Evolutionary conservation across 768 basidiomycete genomes (phyloP).

Genomic region (Boletus subparvulus): DNA sequence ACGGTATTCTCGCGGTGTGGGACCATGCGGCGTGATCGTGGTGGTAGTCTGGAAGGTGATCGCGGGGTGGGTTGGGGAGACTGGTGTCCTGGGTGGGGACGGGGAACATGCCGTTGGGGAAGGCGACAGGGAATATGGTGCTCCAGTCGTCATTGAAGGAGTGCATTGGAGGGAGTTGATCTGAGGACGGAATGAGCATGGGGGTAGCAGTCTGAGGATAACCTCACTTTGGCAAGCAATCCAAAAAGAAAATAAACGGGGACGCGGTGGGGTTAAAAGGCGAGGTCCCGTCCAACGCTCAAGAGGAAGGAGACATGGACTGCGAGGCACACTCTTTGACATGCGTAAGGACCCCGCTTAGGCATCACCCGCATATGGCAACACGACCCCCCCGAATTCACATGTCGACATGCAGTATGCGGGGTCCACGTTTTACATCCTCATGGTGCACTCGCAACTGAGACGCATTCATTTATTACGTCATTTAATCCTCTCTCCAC

Average conservation of each 20-base stretch:
- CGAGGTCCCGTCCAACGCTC: constrained; percentile 7
- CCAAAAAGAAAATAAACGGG: background rate
- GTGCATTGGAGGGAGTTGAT: constrained; percentile 20
- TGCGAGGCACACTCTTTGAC: constrained; percentile 14
- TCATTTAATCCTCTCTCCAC: background rate
- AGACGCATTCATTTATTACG: constrained; percentile 8
- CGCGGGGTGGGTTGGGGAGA: constrained; percentile 10
- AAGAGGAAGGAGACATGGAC: constrained; percentile 15
- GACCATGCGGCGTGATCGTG: constrained; percentile 31
- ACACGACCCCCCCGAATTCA: constrained; percentile 27
- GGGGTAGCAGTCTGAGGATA: background rate
- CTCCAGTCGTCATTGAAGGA: constrained; percentile 47
- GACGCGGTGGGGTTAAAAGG: constrained; percentile 1
- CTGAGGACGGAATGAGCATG: background rate
- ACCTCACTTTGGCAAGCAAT: constrained; percentile 11
- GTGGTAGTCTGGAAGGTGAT: constrained; percentile 16
- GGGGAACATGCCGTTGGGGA: constrained; percentile 57
- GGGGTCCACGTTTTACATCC: constrained; percentile 23
- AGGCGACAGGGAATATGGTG: constrained; percentile 60
- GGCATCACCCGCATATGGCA: background rate
- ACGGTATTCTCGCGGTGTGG: constrained; percentile 28
- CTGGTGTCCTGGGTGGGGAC: constrained; percentile 34
- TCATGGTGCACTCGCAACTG: constrained; percentile 18
- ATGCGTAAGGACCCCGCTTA: constrained; percentile 20
- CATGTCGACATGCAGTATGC: constrained; percentile 19